Evolutionary conservation across 495 filamentous ascomycete species (phyloP), one percentile per base, ranked within the genome.

Genomic region (Tetracladium marchalianum): DNA sequence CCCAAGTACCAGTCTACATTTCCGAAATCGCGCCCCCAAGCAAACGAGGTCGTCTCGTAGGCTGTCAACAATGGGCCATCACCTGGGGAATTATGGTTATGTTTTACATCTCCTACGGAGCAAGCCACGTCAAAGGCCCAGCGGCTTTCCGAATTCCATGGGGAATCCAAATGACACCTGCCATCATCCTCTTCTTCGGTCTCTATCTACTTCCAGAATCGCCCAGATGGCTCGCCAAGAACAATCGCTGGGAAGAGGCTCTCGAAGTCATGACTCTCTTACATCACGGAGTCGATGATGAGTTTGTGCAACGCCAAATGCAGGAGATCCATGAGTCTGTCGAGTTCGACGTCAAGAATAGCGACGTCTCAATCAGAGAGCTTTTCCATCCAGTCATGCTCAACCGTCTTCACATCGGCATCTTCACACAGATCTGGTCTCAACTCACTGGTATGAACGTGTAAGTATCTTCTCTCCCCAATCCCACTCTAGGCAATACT

Each of bases 361-460:
- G 71, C 15, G 71, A 83, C 38, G 78, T 82, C 44, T 73, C 72
- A 17, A 87, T 77, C 57, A 44, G 79, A 10, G 83, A 87, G 53
- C 66, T 89, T 10, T 71, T 90, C 59, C 73, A 71, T 43, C 75
- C 77, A 0, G 59, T 66, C 33, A 87, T 87, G 81, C 63, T 85
- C 57, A 84, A 85, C 62, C 78, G 81, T 11, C 81, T 81, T 18
- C 67, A 75, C 42, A 77, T 86, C 52, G 82, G 84, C 40, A 53
- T 88, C 38, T 86, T 85, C 53, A 85, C 78, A 0, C 85, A 89
- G 59, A 82, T 90, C 58, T 88, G 85, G 85, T 78, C 76, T 33
- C 85, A 90, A 57, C 66, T 89, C 16, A 84, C 82, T 0, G 85
- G 85, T 12, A 87, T 85, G 79, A 88, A 87, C 58, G 82, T 86